Base-by-base conservation (phyloP, 768 basidiomycete species). In the Leucocoprinus birnbaumii region DNA sequence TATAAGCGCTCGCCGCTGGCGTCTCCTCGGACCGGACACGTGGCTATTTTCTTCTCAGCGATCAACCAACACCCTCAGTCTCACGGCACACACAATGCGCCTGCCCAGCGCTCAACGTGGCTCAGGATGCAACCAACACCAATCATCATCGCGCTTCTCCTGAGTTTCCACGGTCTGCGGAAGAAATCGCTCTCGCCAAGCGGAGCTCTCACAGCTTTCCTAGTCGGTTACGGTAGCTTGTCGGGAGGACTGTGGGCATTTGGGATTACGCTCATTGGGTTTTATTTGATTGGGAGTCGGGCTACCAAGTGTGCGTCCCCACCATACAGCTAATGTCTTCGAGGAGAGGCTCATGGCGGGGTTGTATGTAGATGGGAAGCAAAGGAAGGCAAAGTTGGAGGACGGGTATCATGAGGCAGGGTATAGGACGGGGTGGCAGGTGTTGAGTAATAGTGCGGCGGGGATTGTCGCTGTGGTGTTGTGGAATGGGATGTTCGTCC, bases 301-400 rank as follows among this genome's bases (percentile, higher is more conserved):
- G 94, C 94, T 0, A 97, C 95, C 2, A 94, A 93, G 69, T 78
- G 84, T 84, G 62, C 62, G 84, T 74, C 7, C 34, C n/a, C n/a
- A n/a, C n/a, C n/a, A n/a, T 38, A 1, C 22, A 2, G 7, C 22
- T 11, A 21, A 16, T 7, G 31, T 31, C 5, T 31, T 11, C 6
- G 10, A 10, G 41, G 49, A 41, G 8, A 51, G 41, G 16, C n/a
- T 21, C 8, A 34, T 25, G 26, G 9, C 41, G 44, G 26, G 21
- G 35, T 16, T 14, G 0, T 35, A 38, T 16, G 4, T 46, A 86
- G 89, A 87, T 58, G 87, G 92, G 53, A 94, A 86, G 70, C 73
- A 80, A 48, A 74, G 76, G 50, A 98, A 97, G 66, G 79, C 81
- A 2, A 72, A 74, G 57, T 76, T 94, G 35, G 92, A 95, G 66